A percentile compares a stretch with the other conserved stretches of the same genome.
These are phyloP conservation scores for Pythium scleroteichum DNA, from an alignment of 352 stramenopile species.

Conservation along the genomic window DNA sequence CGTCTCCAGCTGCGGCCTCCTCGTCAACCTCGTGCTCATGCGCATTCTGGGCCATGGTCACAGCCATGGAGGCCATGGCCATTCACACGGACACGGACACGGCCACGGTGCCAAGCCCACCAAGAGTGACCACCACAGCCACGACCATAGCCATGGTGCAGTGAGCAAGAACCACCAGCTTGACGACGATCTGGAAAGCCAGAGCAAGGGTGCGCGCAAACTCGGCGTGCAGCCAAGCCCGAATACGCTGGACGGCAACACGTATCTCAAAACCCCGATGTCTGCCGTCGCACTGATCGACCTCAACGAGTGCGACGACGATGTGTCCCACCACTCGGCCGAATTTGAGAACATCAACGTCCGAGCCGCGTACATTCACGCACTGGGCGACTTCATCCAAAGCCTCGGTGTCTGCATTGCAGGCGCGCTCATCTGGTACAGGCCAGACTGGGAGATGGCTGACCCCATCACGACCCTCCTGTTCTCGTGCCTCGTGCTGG, in stretches of 20 bases:
- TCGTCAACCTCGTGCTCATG: constrained; percentile 95
- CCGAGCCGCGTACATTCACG: constrained; percentile 97
- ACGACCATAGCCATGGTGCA: constrained; percentile 22
- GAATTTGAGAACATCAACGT: constrained; percentile 94
- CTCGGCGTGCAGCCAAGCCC: constrained; percentile 42
- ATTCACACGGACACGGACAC: constrained; percentile 55
- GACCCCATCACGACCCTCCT: constrained; percentile 97
- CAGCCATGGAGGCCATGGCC: constrained; percentile 43
- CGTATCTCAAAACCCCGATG: constrained; percentile 72
- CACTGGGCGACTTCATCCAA: constrained; percentile 96
- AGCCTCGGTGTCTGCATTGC: constrained; percentile 96
- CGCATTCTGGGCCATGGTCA: constrained; percentile 88
- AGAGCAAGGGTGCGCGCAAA: constrained; percentile 17
- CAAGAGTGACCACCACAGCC: constrained; percentile 36
- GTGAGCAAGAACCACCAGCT: constrained; percentile 25
- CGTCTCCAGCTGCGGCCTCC: constrained; percentile 92
- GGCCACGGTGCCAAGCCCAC: constrained; percentile 34
- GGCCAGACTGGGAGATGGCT: constrained; percentile 93
- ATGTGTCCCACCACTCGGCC: constrained; percentile 32
- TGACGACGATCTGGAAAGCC: constrained; percentile 28
- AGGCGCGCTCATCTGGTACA: constrained; percentile 96
- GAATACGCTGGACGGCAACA: constrained; percentile 40
- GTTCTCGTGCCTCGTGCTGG: constrained; percentile 95
- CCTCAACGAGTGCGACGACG: constrained; percentile 24
- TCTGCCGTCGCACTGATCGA: constrained; percentile 77